Evolutionary conservation across 768 basidiomycete genomes (phyloP).

Genomic region (Hypholoma fasciculare): DNA sequence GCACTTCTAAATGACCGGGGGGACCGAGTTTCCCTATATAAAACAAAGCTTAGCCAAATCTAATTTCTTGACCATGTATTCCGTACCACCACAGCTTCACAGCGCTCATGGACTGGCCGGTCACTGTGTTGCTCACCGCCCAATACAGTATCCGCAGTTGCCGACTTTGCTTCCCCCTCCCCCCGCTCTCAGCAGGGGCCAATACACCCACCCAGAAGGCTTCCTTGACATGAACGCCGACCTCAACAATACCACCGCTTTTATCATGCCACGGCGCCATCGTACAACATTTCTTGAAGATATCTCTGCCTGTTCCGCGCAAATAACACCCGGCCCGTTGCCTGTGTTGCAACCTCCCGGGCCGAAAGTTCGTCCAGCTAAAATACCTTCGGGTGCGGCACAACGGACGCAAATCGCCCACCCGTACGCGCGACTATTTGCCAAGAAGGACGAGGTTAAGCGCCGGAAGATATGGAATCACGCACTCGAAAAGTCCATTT

Average conservation of each 20-base stretch:
- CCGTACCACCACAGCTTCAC: background rate
- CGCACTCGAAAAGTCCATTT: slow-evolving; percentile 70
- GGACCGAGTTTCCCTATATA: slow-evolving; percentile 9
- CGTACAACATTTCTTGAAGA: too few species aligned
- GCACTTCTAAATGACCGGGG: slow-evolving; percentile 12
- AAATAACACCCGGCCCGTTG: too few species aligned
- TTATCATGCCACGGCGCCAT: too few species aligned
- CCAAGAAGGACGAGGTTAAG: slow-evolving; percentile 63
- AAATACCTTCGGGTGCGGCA: background rate
- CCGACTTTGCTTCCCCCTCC: too few species aligned
- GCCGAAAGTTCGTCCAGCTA: background rate
- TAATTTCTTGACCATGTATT: background rate
- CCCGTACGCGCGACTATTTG: slow-evolving; percentile 70
- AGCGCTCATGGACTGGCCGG: background rate
- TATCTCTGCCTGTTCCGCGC: too few species aligned
- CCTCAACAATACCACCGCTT: too few species aligned
- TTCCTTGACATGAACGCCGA: too few species aligned
- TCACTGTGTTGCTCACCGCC: background rate
- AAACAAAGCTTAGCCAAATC: background rate
- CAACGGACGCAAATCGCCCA: slow-evolving; percentile 43
- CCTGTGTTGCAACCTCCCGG: too few species aligned
- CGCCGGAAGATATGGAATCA: slow-evolving; percentile 79
- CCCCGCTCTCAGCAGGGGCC: too few species aligned
- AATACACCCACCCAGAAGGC: too few species aligned
- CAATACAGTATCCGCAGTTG: background rate